Conservation (phyloP, 2,329 filamentous ascomycete genomes). For the Ampelomyces quisqualis region DNA sequence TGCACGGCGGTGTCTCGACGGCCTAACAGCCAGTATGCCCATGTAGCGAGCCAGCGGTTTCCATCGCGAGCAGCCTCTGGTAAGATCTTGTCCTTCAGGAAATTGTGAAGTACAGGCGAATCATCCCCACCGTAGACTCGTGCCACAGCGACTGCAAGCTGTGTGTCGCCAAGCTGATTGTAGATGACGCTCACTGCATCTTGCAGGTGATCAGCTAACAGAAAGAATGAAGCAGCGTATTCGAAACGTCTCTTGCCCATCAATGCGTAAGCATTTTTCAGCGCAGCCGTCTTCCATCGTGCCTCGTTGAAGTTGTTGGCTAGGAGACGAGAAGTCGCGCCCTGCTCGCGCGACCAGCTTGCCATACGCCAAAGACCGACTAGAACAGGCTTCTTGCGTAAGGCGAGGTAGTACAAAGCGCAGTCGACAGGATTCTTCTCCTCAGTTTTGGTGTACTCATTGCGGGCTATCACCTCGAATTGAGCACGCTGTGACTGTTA, state of each 20-base stretch:
- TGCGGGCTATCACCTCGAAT: conserved; percentile 87
- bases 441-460: conserved; percentile 87
- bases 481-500: conserved; percentile 60
- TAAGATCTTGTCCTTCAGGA: conserved; percentile 79
- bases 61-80: conserved; percentile 75
- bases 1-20: conserved; percentile 81
- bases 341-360: conserved; percentile 82
- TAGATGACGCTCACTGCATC: conserved; percentile 86
- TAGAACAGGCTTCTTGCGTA: conserved; percentile 86
- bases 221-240: conserved; percentile 94
- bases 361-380: conserved; percentile 95
- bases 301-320: conserved; percentile 88
- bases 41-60: conserved; percentile 91
- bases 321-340: conserved; percentile 73
- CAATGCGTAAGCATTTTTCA: conserved; percentile 95
- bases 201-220: conserved; percentile 79
- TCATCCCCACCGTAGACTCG: conserved; percentile 86
- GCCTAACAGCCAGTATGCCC: conserved; percentile 91
- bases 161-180: conserved; percentile 82
- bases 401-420: conserved; percentile 84
- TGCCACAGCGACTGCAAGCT: conserved; percentile 84
- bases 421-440: conserved; percentile 89
- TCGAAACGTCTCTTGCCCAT: conserved; percentile 89
- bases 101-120: conserved; percentile 68
- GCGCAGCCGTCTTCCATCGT: conserved; percentile 82